Conservation (phyloP, 225 moss, liverwort and hornwort species). For the Bryum argenteum region DNA sequence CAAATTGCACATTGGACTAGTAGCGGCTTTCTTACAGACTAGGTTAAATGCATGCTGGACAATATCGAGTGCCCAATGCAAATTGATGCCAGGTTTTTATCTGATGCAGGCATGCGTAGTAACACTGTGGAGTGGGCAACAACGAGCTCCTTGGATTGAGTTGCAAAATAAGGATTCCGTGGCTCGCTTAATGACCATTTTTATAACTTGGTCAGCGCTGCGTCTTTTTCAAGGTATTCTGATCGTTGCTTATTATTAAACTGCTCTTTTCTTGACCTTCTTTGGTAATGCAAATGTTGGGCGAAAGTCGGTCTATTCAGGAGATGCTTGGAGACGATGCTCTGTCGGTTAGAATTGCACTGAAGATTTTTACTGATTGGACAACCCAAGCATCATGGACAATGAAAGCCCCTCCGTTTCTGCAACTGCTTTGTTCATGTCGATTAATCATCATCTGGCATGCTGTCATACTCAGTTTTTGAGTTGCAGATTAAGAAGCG, state of each 20-base stretch:
- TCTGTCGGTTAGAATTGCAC: conserved; percentile 10
- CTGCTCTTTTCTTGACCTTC: conserved; percentile 19
- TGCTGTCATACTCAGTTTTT: background rate
- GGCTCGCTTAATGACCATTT: conserved; percentile 73
- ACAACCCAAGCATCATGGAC: background rate
- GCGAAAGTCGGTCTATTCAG: background rate
- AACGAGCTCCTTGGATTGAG: conserved; percentile 70
- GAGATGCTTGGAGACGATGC: background rate
- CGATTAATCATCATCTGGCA: background rate
- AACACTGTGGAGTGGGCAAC: conserved; percentile 69
- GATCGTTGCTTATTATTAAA: background rate
- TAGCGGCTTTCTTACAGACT: background rate
- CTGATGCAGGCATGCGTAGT: conserved; percentile 65
- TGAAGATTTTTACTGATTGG: background rate
- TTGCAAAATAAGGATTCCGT: conserved; percentile 71
- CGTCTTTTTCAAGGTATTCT: conserved; percentile 69
- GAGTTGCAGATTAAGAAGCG: conserved; percentile 7
- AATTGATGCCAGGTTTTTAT: conserved; percentile 16
- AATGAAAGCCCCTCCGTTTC: conserved; percentile 8
- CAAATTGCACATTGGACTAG: background rate
- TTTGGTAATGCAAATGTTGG: conserved; percentile 1
- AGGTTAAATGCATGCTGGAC: background rate
- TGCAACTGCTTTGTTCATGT: conserved; percentile 12
- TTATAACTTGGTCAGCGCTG: conserved; percentile 85
- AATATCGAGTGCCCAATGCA: conserved; percentile 8